phyloP scores from a whole-genome alignment of 129 eudicot genomes.

The Pseudognaphalium luteoalbum region DNA sequence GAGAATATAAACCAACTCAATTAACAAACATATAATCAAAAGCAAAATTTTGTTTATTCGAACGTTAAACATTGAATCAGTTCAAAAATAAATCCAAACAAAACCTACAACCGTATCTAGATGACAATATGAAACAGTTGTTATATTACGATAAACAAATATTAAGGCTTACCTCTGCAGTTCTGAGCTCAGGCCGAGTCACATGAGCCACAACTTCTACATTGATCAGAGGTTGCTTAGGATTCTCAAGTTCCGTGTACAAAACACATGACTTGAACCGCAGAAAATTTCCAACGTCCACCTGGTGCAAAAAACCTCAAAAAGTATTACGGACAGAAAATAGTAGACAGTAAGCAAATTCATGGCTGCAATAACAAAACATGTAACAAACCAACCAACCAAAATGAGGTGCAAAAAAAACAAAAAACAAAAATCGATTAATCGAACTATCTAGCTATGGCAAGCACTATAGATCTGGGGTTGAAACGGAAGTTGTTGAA shows the following conservation, averaged over 20 bases:
- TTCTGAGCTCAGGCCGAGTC: conserved; percentile 77
- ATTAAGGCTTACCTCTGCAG: conserved; percentile 65
- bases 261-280: conserved; percentile 88
- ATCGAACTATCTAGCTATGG: neutral
- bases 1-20: no score
- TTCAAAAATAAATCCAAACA: neutral
- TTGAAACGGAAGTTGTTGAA: neutral
- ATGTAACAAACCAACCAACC: neutral
- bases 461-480: neutral
- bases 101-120: neutral
- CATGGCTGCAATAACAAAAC: neutral
- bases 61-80: neutral
- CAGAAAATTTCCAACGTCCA: conserved; percentile 93
- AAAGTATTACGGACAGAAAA: neutral
- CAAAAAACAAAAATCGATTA: neutral
- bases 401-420: no score
- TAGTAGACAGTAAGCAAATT: neutral
- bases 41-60: neutral
- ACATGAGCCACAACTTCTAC: conserved; percentile 98
- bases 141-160: no score
- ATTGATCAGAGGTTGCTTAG: conserved; percentile 64
- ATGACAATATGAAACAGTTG: neutral
- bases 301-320: conserved; percentile 47
- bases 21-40: no score
- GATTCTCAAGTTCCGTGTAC: conserved; percentile 83